Base-by-base conservation (phyloP, 495 filamentous ascomycete genomes). In the Platismatia glauca region DNA sequence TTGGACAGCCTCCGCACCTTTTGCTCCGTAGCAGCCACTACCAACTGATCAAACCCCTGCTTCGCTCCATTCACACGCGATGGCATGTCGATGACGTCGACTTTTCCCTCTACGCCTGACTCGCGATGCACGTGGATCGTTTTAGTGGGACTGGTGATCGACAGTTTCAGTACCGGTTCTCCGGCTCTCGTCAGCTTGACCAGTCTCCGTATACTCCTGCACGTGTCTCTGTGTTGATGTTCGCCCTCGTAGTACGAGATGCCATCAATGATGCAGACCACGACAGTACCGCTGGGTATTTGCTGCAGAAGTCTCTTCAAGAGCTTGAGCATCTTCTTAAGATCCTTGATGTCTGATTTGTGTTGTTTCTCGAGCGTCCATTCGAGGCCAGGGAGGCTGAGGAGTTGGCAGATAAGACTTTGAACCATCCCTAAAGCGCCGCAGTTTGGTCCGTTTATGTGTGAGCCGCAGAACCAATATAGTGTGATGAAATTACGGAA, bases 251-350 rank as follows among this genome's bases (percentile, higher is more conserved):
- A 63, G 35, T 39, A 63, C 16, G 64, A 66, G 8, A 66, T 53
- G 18, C 60, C 64, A 34, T 66, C 64, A 18, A 66, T 33, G 37
- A 66, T 37, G 29, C 64, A 66, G 31, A 66, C 56, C 35, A 66
- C 57, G 22, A 46, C 53, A 5, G 22, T 34, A 1, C 29, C 24
- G 34, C 16, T 27, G 18, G 64, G 46, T 43, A 57, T 33, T 35
- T 50, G 43, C 16, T 44, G 60, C 22, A 60, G 41, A 9, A 66
- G 50, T 37, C 43, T 62, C 22, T 44, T 43, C 43, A 66, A 63
- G 15, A 66, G 41, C 22, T 13, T 56, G 13, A 66, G 41, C 7
- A 66, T 34, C 46, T 63, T 58, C n/a, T n/a, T 18, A 0, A 66
- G 44, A 37, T 66, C 64, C 29, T 59, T 50, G 11, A 29, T 43